Conservation (phyloP, 139 green algal genomes). For the Chlorella sp. region DNA sequence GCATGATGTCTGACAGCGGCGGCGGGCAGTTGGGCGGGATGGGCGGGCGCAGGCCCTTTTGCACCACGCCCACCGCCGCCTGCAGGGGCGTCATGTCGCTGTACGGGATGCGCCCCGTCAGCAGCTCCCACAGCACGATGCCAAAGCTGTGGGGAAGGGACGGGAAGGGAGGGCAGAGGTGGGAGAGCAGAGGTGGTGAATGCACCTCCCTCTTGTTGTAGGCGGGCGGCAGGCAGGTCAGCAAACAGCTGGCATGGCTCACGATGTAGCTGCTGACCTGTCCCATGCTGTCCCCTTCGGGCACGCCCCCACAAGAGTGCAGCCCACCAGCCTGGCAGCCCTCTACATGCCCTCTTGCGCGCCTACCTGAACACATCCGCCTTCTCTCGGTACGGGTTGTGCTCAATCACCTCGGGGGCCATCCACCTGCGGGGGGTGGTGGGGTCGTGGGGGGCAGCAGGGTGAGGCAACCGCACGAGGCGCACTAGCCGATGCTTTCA, state of each 20-base stretch:
- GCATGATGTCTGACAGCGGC: conserved; percentile 82
- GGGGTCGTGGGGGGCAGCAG: neutral
- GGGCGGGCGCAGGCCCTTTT: conserved; percentile 92
- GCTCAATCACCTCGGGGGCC: conserved; percentile 99
- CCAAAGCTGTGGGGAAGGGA: conserved; percentile 57
- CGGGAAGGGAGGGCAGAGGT: neutral
- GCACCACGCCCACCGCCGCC: conserved; percentile 91
- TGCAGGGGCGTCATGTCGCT: conserved; percentile 91
- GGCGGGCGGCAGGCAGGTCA: neutral
- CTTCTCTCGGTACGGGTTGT: conserved; percentile 88
- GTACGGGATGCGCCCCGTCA: conserved; percentile 93
- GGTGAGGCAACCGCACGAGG: neutral
- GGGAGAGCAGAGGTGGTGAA: too few relatives aligned
- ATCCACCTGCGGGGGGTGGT: conserved; percentile 83
- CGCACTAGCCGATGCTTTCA: neutral
- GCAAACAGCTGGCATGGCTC: neutral
- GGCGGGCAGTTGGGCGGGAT: conserved; percentile 76
- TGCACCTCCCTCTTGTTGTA: too few relatives aligned
- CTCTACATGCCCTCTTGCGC: neutral
- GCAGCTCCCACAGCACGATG: conserved; percentile 94
- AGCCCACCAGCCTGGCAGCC: neutral
- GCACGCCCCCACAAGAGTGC: neutral
- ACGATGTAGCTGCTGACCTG: neutral
- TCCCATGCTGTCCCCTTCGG: neutral
- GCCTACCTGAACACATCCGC: conserved; percentile 85